Evolutionary conservation across 768 basidiomycete genomes (phyloP).

Genomic region (Pisolithus orientalis): DNA sequence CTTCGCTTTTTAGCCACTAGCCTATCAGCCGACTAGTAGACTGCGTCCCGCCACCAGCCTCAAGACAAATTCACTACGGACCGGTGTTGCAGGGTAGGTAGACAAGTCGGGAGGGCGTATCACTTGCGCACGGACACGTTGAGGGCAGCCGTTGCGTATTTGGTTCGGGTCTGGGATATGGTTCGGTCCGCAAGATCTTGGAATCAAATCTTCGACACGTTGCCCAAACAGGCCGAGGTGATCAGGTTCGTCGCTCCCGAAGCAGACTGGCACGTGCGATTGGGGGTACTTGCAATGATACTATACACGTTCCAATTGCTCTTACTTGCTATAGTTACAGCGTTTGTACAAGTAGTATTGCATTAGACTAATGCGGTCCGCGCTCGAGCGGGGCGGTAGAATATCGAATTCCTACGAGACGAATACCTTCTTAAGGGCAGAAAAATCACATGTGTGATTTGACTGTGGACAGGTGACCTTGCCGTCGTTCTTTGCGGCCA

Average conservation of each 20-base stretch:
- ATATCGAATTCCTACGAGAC: slow-evolving; percentile 52
- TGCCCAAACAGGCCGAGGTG: background rate
- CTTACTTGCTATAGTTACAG: background rate
- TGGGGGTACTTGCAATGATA: background rate
- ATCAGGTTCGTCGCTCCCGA: background rate
- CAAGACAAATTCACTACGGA: too few relatives aligned
- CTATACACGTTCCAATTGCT: too few relatives aligned
- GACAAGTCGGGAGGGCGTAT: too few relatives aligned
- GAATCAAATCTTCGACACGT: too few relatives aligned
- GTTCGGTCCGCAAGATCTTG: too few relatives aligned
- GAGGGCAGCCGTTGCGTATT: too few relatives aligned
- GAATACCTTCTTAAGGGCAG: slow-evolving; percentile 78
- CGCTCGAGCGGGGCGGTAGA: background rate
- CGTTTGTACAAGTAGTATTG: background rate
- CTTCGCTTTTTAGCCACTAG: too few relatives aligned
- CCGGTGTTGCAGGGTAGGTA: too few relatives aligned
- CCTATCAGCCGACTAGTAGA: too few relatives aligned
- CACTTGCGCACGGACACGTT: too few relatives aligned
- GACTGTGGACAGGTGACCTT: slow-evolving; percentile 83
- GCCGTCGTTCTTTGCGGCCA: slow-evolving; percentile 76
- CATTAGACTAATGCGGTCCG: background rate
- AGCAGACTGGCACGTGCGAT: background rate
- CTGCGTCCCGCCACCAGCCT: too few relatives aligned
- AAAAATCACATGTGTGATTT: slow-evolving; percentile 54
- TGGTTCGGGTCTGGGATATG: too few relatives aligned